Conservation (phyloP, 805 yeast genomes). For the Huiozyma naganishii region DNA sequence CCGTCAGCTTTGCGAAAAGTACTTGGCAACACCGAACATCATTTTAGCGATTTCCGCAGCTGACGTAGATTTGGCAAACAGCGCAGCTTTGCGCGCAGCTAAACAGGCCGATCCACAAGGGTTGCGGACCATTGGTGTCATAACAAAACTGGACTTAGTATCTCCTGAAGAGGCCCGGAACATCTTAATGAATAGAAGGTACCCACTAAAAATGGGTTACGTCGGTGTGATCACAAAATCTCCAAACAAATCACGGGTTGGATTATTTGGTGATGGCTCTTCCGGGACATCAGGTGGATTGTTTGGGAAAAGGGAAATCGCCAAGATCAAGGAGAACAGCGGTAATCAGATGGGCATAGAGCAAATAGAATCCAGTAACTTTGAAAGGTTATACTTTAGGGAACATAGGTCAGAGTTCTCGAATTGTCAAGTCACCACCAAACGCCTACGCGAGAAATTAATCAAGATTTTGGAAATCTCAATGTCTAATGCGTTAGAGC, state of each 20-base stretch:
- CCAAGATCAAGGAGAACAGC: conserved; percentile 41
- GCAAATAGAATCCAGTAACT: conserved; percentile 42
- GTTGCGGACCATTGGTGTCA: conserved; percentile 91
- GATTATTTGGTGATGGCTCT: conserved; percentile 10
- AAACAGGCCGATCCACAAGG: conserved; percentile 87
- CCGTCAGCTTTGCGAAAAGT: conserved; percentile 68
- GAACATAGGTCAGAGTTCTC: conserved; percentile 47
- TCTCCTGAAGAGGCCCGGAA: conserved; percentile 61
- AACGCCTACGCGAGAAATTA: conserved; percentile 62
- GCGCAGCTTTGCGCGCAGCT: conserved; percentile 87
- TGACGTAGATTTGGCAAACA: conserved; percentile 94
- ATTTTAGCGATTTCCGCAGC: conserved; percentile 95
- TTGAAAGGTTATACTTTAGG: conserved; percentile 54
- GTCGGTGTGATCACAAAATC: conserved; percentile 93
- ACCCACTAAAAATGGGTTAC: conserved; percentile 92
- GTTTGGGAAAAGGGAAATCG: conserved; percentile 6
- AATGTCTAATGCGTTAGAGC: conserved; percentile 80
- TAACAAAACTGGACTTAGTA: conserved; percentile 87
- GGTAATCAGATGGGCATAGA: conserved; percentile 20
- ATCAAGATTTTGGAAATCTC: conserved; percentile 82
- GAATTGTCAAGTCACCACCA: conserved; percentile 68
- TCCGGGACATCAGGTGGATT: conserved; percentile 3
- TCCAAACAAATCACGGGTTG: conserved; percentile 31
- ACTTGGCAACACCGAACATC: conserved; percentile 83
- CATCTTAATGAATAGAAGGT: conserved; percentile 64